Conservation (phyloP, 2,329 filamentous ascomycete species). For the Aureobasidium sp. region DNA sequence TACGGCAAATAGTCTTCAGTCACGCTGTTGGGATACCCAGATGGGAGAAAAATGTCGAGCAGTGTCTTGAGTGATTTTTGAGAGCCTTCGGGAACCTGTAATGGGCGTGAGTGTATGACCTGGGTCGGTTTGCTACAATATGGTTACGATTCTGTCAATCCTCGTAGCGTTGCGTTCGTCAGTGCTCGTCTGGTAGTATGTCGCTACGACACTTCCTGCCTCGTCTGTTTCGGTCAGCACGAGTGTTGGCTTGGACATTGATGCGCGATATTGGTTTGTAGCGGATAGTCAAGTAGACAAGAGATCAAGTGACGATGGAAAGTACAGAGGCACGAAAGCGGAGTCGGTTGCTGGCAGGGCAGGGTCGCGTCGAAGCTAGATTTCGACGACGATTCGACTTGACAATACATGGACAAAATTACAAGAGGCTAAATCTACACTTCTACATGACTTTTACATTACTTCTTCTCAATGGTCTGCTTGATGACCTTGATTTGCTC, state of each 20-base stretch:
- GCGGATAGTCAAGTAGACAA: background rate
- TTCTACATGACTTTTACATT: background rate
- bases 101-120: conserved; percentile 2
- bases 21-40: conserved; percentile 82
- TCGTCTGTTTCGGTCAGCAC: conserved; percentile 38
- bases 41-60: conserved; percentile 71
- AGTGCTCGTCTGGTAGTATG: conserved; percentile 39
- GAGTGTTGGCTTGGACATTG: background rate
- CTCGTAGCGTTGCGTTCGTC: conserved; percentile 15
- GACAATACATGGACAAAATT: background rate
- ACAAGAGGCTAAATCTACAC: background rate
- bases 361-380: background rate
- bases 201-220: conserved; percentile 39
- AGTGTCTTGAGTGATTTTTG: conserved; percentile 31
- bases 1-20: conserved; percentile 75
- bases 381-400: background rate
- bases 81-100: conserved; percentile 13
- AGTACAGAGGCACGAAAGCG: background rate
- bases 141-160: conserved; percentile 14
- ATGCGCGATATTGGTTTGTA: background rate
- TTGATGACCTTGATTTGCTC: conserved; percentile 53
- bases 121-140: conserved; percentile 2
- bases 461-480: conserved; percentile 27
- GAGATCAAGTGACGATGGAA: background rate
- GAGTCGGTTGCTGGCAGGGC: background rate